Evolutionary conservation across 1,284 basidiomycete genomes (phyloP), one percentile per base, ranked within the genome.

Genomic region (Apiotrichum porosum): DNA sequence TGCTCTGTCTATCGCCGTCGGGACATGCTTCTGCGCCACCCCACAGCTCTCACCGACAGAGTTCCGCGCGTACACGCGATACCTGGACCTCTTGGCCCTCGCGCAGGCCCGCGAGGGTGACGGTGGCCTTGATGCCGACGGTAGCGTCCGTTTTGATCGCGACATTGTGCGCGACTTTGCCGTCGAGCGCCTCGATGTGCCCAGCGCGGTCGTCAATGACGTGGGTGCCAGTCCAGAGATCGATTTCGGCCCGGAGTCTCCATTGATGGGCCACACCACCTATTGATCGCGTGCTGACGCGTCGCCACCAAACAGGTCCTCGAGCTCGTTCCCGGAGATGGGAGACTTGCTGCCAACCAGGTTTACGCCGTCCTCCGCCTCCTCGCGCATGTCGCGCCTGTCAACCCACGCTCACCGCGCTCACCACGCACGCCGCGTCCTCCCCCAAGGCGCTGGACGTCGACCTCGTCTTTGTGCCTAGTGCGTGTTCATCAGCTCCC

Each of bases 11-110:
- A n/a, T n/a, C n/a, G 30, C 30, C 9, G 26, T 12, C 12, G n/a
- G n/a, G n/a, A n/a, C n/a, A n/a, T n/a, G 14, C 5, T 23, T 12
- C 26, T 3, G 10, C 26, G 8, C 31, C 21, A 32, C 17, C 19
- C 21, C 15, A 9, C 41, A 59, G 57, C 57, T 59, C 33, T 54
- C 57, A 24, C 57, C 57, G 3, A 40, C 44, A 17, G 57, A 59
- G 44, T 53, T 44, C 36, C 37, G 42, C 26, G 46, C 54, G 3
- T 59, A 53, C 40, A 52, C 37, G 32, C 48, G 51, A 9, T 59
- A 59, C 49, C 48, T 56, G 22, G 57, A 59, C 42, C 46, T 54
- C n/a, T 43, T 59, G 3, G 47, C 42, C 3, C 42, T 51, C 14
- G 44, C 49, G 13, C 45, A 53, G n/a, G 47, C 50, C 14, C 36